phyloP scores from a whole-genome alignment of 495 filamentous ascomycete species.

The Penicillium pulvis region DNA sequence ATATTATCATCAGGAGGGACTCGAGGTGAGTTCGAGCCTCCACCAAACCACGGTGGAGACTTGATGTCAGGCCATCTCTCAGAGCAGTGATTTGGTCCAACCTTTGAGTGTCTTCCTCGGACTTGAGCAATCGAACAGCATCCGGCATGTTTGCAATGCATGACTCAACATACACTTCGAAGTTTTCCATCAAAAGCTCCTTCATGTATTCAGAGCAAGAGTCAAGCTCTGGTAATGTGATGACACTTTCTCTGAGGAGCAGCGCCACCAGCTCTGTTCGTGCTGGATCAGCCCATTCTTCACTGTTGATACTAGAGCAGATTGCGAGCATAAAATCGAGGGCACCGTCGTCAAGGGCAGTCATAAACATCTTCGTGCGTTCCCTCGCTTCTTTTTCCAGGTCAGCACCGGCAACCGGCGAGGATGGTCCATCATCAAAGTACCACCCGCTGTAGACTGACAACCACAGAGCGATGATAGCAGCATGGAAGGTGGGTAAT shows the following conservation, averaged over 20 bases:
- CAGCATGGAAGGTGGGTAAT: constrained; percentile 72
- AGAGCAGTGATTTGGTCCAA: constrained; percentile 62
- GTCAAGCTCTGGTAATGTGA: constrained; percentile 61
- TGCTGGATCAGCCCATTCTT: constrained; percentile 81
- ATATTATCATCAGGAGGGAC: constrained; percentile 86
- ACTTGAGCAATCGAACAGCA: constrained; percentile 79
- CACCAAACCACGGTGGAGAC: constrained; percentile 46
- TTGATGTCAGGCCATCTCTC: constrained; percentile 50
- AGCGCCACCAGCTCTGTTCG: constrained; percentile 72
- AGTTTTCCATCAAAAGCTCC: constrained; percentile 68
- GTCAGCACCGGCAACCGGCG: constrained; percentile 56
- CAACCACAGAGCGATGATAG: constrained; percentile 78
- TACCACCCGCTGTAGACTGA: constrained; percentile 91
- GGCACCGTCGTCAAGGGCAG: constrained; percentile 83
- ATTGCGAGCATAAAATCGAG: constrained; percentile 88
- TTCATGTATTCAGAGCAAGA: constrained; percentile 67
- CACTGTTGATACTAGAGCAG: constrained; percentile 71
- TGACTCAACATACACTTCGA: constrained; percentile 84
- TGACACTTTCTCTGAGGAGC: constrained; percentile 73
- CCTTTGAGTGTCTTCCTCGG: constrained; percentile 86
- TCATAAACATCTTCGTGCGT: constrained; percentile 69
- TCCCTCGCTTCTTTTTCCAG: constrained; percentile 66
- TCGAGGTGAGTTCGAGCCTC: constrained; percentile 77
- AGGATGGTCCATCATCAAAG: constrained; percentile 63
- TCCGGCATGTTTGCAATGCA: constrained; percentile 96